Evolutionary conservation across 148 eudicot genomes (phyloP).

Genomic region (Cornus florida): DNA sequence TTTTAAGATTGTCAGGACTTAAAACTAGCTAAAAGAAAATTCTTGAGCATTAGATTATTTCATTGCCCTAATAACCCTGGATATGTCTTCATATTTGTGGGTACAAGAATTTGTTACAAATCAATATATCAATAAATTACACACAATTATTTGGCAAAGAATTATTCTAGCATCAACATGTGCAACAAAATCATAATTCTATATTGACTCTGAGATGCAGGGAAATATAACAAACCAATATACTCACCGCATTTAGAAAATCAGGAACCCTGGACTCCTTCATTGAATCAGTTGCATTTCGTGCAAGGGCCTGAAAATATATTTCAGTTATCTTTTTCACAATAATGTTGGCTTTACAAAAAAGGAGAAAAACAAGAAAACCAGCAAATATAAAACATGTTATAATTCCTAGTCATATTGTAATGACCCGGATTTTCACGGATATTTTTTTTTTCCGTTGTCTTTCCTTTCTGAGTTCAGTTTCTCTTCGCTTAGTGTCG

Average conservation of each 20-base stretch:
- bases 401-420: too few species aligned
- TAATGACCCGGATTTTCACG: too few species aligned
- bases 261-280: slow-evolving; percentile 56
- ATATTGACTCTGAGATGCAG: background rate
- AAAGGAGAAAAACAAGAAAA: background rate
- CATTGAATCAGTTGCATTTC: slow-evolving; percentile 55
- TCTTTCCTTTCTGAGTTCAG: too few species aligned
- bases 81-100: too few species aligned
- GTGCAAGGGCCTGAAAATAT: slow-evolving; percentile 41
- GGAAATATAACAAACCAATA: background rate
- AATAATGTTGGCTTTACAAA: background rate
- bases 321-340: background rate
- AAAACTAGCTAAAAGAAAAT: background rate
- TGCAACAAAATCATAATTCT: background rate
- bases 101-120: too few species aligned
- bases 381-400: background rate
- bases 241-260: slow-evolving; percentile 37
- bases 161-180: background rate
- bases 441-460: too few species aligned
- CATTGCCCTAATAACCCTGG: background rate
- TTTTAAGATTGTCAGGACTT: background rate
- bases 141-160: background rate
- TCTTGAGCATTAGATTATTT: background rate
- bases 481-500: too few species aligned
- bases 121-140: background rate